A percentile compares a stretch with the other conserved stretches of the same genome.
Conservation (phyloP, 2,329 filamentous ascomycete genomes). For the Gremmenia infestans region DNA sequence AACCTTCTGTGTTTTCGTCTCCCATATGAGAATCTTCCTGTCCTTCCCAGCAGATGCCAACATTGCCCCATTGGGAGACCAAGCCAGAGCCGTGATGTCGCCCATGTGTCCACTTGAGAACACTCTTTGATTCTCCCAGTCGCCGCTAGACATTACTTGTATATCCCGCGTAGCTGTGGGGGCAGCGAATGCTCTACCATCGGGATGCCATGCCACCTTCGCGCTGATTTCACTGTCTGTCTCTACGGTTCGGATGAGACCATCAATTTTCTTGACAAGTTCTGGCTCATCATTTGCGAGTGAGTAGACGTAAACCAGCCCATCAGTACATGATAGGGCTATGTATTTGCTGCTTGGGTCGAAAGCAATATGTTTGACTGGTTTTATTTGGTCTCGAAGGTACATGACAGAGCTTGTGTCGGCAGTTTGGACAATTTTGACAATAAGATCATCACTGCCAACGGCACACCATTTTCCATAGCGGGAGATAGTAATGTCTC, state of each 20-base stretch:
- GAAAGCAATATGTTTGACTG: constrained; percentile 89
- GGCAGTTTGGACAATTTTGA: constrained; percentile 79
- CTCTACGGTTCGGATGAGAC: constrained; percentile 75
- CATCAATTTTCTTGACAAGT: constrained; percentile 78
- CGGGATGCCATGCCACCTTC: constrained; percentile 83
- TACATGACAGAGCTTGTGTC: constrained; percentile 74
- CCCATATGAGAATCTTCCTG: constrained; percentile 75
- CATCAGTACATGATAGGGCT: constrained; percentile 81
- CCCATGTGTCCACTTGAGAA: constrained; percentile 78
- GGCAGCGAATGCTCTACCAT: constrained; percentile 84
- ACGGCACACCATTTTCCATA: constrained; percentile 87
- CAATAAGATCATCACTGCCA: constrained; percentile 90
- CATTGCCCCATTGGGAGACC: constrained; percentile 92
- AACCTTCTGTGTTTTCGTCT: constrained; percentile 79
- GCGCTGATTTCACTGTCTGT: constrained; percentile 72
- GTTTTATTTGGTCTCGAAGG: constrained; percentile 75
- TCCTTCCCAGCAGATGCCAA: constrained; percentile 67
- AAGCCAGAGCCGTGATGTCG: constrained; percentile 80
- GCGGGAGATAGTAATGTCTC: constrained; percentile 77
- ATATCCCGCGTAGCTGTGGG: constrained; percentile 79
- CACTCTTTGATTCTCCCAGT: constrained; percentile 80
- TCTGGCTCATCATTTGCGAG: constrained; percentile 72
- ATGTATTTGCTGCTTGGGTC: constrained; percentile 73
- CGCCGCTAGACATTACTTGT: constrained; percentile 78
- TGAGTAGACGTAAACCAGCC: constrained; percentile 85